Evolutionary conservation across 2,329 filamentous ascomycete genomes (phyloP), one percentile per base, ranked within the genome.

Genomic region (Hypoxylon sp.): DNA sequence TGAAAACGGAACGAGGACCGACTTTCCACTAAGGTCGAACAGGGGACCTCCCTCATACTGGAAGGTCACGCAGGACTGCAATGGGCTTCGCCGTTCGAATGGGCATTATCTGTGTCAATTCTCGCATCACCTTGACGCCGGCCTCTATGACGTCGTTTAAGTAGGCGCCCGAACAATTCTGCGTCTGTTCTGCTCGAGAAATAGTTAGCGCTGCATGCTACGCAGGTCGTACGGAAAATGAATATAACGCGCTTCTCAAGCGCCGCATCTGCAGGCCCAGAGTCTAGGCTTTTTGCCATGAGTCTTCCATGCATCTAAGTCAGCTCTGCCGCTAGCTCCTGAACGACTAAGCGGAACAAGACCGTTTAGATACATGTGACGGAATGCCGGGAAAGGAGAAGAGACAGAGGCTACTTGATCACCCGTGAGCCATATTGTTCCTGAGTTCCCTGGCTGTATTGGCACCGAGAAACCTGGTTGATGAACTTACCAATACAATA

Each of bases 1-100:
- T 54, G 53, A 59, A 57, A 60, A 63, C 70, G 70, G 70, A 62
- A 71, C 46, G 53, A 70, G 70, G 70, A 53, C 70, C 70, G 70
- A 71, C 52, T 67, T 70, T 67, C 70, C 70, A 70, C 45, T 51
- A 49, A 56, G 22, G 12, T 52, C 51, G 14, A 56, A 51, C 24
- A 63, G 22, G 22, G 45, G 42, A 36, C 28, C 45, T 50, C 16
- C 45, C 22, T 57, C 11, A 24, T 36, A 42, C 45, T 46, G 44
- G 40, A 55, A 59, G 20, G 49, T 16, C 32, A n/a, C n/a, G 33
- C 32, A 59, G 28, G 45, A 46, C 59, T 45, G 12, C n/a, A 30
- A 44, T 58, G 22, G n/a, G 3, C 44, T 26, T 54, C 16, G 22
- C 22, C 22, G 51, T 58, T 20, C 9, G 45, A 61, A 33, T 59